Conservation (phyloP, 2,329 filamentous ascomycete genomes). For the Aspergillus calidoustus region DNA sequence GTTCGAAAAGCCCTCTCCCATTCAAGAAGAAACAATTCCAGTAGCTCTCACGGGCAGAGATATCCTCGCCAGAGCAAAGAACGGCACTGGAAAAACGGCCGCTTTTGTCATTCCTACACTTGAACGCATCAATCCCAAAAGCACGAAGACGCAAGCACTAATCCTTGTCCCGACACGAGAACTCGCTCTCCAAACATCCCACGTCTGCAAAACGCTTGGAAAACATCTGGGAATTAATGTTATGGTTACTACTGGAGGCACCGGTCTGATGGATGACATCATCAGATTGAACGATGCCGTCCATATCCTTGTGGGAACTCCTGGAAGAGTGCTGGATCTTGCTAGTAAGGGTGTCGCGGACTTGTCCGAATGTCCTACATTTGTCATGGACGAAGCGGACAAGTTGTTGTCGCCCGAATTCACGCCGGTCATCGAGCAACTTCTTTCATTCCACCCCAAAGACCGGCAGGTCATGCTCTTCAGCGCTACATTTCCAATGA, state of each 20-base stretch:
- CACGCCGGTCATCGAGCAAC: constrained; percentile 94
- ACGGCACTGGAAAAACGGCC: constrained; percentile 97
- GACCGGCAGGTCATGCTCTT: constrained; percentile 99
- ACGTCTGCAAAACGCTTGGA: constrained; percentile 97
- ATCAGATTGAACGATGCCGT: constrained; percentile 91
- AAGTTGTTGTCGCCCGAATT: constrained; percentile 97
- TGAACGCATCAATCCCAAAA: constrained; percentile 95
- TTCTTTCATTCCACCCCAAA: constrained; percentile 93
- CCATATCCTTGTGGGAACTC: constrained; percentile 96
- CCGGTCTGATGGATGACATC: constrained; percentile 93
- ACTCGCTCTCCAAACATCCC: constrained; percentile 95
- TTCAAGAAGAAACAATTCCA: constrained; percentile 98
- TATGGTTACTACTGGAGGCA: constrained; percentile 98
- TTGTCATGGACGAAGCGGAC: constrained; percentile 99
- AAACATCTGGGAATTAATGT: constrained; percentile 98
- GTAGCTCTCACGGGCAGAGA: constrained; percentile 94
- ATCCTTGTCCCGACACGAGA: constrained; percentile 97
- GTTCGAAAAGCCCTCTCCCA: constrained; percentile 97
- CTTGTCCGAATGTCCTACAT: constrained; percentile 93
- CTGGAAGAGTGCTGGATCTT: constrained; percentile 92
- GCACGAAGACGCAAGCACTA: constrained; percentile 92
- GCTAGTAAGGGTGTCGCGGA: constrained; percentile 97
- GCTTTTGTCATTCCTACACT: constrained; percentile 96
- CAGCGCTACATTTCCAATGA: constrained; percentile 94
- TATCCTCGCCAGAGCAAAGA: constrained; percentile 95